Percentiles rank a stretch among this genome's conserved stretches.
Evolutionary conservation across 2,329 filamentous ascomycete species (phyloP).

Genomic region (Monosporascus sp.): DNA sequence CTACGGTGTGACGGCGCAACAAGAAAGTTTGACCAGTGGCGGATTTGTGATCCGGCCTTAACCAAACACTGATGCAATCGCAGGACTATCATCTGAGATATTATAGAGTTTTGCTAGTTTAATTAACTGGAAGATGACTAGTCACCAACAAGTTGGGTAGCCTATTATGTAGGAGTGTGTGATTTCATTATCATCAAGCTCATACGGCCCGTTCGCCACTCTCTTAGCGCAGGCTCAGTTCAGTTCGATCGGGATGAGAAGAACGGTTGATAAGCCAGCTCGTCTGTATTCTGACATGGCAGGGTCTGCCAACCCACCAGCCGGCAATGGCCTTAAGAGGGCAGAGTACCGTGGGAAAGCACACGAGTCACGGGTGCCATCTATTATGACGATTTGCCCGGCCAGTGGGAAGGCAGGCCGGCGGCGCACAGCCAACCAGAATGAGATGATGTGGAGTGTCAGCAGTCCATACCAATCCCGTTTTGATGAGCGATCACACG

Average conservation of each 20-base stretch:
- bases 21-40: slow-evolving; percentile 9
- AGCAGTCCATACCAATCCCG: slow-evolving; percentile 18
- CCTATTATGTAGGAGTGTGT: not conserved
- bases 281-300: slow-evolving; percentile 6
- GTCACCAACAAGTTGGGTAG: too few species aligned
- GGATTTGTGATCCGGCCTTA: not conserved
- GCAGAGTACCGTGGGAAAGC: slow-evolving; percentile 14
- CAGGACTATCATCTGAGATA: not conserved
- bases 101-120: not conserved
- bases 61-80: not conserved
- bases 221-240: not conserved
- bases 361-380: slow-evolving; percentile 30
- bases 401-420: slow-evolving; percentile 16
- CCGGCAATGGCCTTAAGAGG: slow-evolving; percentile 16
- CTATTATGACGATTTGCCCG: slow-evolving; percentile 27
- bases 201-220: not conserved
- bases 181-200: not conserved
- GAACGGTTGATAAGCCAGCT: not conserved
- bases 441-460: slow-evolving; percentile 23
- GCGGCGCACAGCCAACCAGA: slow-evolving; percentile 14
- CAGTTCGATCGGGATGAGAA: not conserved
- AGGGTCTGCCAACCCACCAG: slow-evolving; percentile 18
- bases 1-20: too few species aligned
- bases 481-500: slow-evolving; percentile 20
- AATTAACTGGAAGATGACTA: not conserved